Base-by-base conservation (phyloP, 2,329 filamentous ascomycete genomes). In the Coniochaeta pulveracea region DNA sequence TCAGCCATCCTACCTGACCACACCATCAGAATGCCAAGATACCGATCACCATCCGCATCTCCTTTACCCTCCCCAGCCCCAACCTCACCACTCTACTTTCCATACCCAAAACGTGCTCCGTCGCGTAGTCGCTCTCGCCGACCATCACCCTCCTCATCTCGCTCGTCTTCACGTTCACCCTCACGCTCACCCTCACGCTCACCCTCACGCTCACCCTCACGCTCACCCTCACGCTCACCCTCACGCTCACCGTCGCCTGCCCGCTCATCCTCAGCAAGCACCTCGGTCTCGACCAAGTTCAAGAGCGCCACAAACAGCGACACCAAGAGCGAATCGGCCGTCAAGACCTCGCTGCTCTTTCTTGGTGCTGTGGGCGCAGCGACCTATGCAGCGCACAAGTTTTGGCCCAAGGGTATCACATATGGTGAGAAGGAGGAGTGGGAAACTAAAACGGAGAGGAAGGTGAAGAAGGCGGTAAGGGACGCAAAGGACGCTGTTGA, bases 341-440 rank as follows among this genome's bases (percentile, higher is more conserved):
- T 54, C 34, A 57, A 57, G 40, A 44, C 50, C n/a, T 54, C 56
- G 6, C 43, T 59, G 11, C 26, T 56, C 14, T 57, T 60, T 34
- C 50, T 62, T 8, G 57, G 57, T 15, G 48, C 51, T 14, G 46
- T 61, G 24, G 56, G 51, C 2, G 57, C 54, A 19, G 55, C 55
- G 7, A 51, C 55, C 0, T 43, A 55, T 15, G 49, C 50, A 4
- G 54, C 53, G 2, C 50, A 60, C 42, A 56, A 52, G 40, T 52
- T 50, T 39, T 58, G 54, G 56, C 57, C 57, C 33, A 55, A 54
- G 36, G 57, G 56, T 9, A 42, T 53, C 17, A 40, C 47, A 1
- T 55, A 60, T 35, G 55, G 56, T 35, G 55, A 57, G 15, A 55
- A 55, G 37, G 56, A 59, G 37, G 49, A 51, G 15, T 58, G 55